Evolutionary conservation across 331 rosid species (phyloP).

Genomic region (Malus hybrid): DNA sequence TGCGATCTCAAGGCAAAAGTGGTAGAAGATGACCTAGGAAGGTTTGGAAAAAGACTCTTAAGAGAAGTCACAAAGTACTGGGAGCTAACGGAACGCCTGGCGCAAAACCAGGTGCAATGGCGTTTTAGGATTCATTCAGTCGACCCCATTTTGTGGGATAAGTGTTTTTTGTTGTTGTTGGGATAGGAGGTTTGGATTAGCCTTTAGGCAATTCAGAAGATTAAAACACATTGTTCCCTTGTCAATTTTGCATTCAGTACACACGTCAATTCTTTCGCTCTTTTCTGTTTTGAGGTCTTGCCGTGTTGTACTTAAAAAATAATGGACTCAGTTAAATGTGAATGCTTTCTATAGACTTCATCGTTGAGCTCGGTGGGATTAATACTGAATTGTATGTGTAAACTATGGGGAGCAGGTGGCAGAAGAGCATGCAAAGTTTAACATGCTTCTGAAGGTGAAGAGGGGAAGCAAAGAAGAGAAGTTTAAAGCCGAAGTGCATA

Average conservation of each 20-base stretch:
- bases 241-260: neutral
- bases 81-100: too few species aligned
- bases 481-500: conserved; percentile 69
- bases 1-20: too few species aligned
- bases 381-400: neutral
- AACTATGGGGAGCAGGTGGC: conserved; percentile 40
- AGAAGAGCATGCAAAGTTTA: conserved; percentile 61
- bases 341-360: neutral
- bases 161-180: too few species aligned
- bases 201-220: neutral
- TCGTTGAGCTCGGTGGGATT: neutral
- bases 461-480: conserved; percentile 80
- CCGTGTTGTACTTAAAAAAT: neutral
- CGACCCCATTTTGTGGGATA: too few species aligned
- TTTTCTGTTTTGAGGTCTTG: neutral
- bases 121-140: too few species aligned
- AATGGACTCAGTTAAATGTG: neutral
- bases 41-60: too few species aligned
- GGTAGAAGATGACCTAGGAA: too few species aligned
- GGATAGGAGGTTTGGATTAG: neutral
- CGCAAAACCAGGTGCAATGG: too few species aligned
- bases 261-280: neutral
- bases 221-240: neutral
- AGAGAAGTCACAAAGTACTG: neutral
- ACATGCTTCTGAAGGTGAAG: conserved; percentile 73